A percentile compares a stretch with the other conserved stretches of the same genome.
phyloP scores from a whole-genome alignment of 345 rosid genomes.

The Corchorus capsularis region DNA sequence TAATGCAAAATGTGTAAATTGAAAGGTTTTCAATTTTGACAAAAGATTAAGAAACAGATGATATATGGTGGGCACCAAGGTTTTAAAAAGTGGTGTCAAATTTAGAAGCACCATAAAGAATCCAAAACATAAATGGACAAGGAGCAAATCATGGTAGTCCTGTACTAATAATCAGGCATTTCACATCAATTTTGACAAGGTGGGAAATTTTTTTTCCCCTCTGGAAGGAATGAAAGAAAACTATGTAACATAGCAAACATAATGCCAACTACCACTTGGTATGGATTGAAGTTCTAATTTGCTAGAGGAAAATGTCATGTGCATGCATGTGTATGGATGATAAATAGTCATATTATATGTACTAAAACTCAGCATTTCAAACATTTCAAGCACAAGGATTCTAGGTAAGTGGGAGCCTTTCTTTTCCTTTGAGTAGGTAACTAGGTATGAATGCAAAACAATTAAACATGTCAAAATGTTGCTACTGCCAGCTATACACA shows the following conservation, averaged over 20 bases:
- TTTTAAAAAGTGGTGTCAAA: slow-evolving; percentile 4
- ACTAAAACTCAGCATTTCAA: not conserved
- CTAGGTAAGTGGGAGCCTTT: not conserved
- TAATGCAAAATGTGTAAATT: not conserved
- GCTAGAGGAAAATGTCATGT: not conserved
- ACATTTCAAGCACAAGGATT: not conserved
- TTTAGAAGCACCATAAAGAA: slow-evolving; percentile 5
- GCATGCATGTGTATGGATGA: not conserved
- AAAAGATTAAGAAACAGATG: not conserved
- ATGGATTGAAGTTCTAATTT: not conserved
- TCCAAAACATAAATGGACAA: slow-evolving; percentile 4
- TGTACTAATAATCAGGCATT: not conserved
- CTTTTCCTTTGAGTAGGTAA: not conserved
- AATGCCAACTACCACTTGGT: not conserved
- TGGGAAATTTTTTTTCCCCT: not conserved
- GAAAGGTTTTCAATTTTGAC: not conserved
- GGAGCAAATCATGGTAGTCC: not conserved
- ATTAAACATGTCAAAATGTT: not conserved
- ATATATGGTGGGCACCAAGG: not conserved
- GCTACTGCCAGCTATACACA: not conserved
- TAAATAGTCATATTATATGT: not conserved
- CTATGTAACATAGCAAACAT: not conserved
- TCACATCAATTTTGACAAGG: not conserved
- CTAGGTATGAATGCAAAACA: not conserved
- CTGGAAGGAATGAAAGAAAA: not conserved